Evolutionary conservation across 2,329 filamentous ascomycete genomes (phyloP).

Genomic region (Alternaria sp.): DNA sequence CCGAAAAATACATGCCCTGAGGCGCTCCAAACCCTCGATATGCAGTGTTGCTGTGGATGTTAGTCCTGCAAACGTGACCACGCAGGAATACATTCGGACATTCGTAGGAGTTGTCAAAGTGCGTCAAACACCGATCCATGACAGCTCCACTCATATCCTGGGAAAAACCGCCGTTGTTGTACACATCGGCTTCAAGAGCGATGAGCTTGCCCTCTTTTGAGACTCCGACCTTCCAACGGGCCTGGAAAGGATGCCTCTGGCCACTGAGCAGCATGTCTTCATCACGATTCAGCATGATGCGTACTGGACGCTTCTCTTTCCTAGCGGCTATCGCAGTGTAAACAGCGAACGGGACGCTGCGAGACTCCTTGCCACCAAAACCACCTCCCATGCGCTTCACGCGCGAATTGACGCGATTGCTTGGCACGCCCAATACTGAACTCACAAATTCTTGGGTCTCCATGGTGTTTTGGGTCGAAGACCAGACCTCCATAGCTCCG

Average conservation of each 20-base stretch:
- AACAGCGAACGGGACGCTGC: slow-evolving; percentile 82
- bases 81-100: slow-evolving; percentile 87
- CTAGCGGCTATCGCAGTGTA: slow-evolving; percentile 85
- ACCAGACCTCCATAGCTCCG: slow-evolving; percentile 87
- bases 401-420: slow-evolving; percentile 86
- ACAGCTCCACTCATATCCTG: slow-evolving; percentile 77
- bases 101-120: slow-evolving; percentile 87
- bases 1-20: slow-evolving; percentile 91
- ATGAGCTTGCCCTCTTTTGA: slow-evolving; percentile 92
- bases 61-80: slow-evolving; percentile 87
- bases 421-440: slow-evolving; percentile 79
- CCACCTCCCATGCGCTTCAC: slow-evolving; percentile 93
- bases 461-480: slow-evolving; percentile 53
- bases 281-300: slow-evolving; percentile 93
- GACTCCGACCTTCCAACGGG: slow-evolving; percentile 88
- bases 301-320: slow-evolving; percentile 81
- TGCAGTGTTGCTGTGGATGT: slow-evolving; percentile 95
- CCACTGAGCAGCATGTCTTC: slow-evolving; percentile 93
- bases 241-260: slow-evolving; percentile 90
- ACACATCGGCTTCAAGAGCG: slow-evolving; percentile 86
- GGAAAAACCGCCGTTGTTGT: slow-evolving; percentile 85
- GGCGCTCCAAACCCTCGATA: slow-evolving; percentile 96
- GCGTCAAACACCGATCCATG: slow-evolving; percentile 82
- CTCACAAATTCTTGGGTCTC: slow-evolving; percentile 70
- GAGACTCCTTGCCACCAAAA: slow-evolving; percentile 92